Percentiles rank a stretch among this genome's conserved stretches.
Conservation (phyloP, 1,139 yeast species). For the Kluyveromyces sp. region DNA sequence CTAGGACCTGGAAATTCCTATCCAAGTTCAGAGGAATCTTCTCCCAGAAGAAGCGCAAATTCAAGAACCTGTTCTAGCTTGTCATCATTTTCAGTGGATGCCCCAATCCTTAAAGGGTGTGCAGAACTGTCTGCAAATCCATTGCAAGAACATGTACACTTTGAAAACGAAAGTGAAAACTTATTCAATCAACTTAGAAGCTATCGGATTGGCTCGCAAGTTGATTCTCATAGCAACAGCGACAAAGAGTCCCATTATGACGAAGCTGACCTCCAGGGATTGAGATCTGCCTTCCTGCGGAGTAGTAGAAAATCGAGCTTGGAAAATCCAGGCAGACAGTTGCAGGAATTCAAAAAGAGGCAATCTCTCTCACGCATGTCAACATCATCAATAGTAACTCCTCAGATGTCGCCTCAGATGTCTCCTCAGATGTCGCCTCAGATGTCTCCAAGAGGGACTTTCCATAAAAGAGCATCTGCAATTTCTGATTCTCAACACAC, state of each 20-base stretch:
- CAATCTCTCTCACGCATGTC: background rate
- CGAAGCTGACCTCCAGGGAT: background rate
- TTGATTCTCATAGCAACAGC: background rate
- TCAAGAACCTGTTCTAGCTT: constrained; percentile 1
- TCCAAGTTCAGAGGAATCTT: background rate
- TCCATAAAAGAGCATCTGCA: constrained; percentile 1
- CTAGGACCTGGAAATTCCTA: background rate
- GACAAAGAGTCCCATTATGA: background rate
- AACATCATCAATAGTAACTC: background rate
- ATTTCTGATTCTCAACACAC: background rate
- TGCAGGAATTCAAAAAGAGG: background rate
- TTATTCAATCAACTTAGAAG: constrained; percentile 3
- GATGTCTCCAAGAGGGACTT: background rate
- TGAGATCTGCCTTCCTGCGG: background rate
- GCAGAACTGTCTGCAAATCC: background rate
- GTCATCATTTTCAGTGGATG: background rate
- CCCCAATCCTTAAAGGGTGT: background rate
- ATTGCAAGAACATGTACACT: background rate
- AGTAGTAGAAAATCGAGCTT: constrained; percentile 2
- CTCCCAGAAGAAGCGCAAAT: constrained; percentile 1
- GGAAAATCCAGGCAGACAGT: background rate
- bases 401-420: background rate
- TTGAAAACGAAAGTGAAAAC: constrained; percentile 2
- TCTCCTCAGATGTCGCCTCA: background rate
- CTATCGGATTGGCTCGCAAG: background rate